Evolutionary conservation across 306 rosid species (phyloP).

Genomic region (Trifolium fragiferum): DNA sequence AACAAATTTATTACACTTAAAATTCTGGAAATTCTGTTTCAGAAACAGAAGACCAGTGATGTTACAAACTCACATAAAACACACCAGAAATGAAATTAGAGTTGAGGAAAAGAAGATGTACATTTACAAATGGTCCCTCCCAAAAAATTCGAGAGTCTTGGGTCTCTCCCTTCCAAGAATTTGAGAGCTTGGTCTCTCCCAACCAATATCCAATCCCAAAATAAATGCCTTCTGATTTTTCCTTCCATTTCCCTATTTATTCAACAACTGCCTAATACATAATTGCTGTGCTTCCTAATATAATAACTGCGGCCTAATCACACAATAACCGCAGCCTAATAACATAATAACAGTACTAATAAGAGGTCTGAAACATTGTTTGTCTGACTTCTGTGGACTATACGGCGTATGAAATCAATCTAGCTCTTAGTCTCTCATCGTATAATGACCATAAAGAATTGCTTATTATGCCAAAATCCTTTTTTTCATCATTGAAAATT

Average conservation of each 20-base stretch:
- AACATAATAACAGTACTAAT: too few species aligned
- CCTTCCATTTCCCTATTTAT: too few species aligned
- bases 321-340: too few species aligned
- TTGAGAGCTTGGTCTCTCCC: too few species aligned
- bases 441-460: conserved; percentile 31
- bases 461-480: conserved; percentile 1
- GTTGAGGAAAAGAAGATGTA: not conserved
- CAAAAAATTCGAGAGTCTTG: too few species aligned
- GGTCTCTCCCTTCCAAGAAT: too few species aligned
- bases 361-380: not conserved
- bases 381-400: not conserved
- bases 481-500: conserved; percentile 28
- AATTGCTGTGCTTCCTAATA: too few species aligned
- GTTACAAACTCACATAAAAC: not conserved
- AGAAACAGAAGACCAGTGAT: not conserved
- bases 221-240: too few species aligned
- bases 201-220: too few species aligned
- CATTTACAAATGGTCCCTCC: too few species aligned
- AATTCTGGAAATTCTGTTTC: not conserved
- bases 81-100: not conserved
- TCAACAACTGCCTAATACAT: too few species aligned
- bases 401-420: conserved; percentile 27
- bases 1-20: not conserved
- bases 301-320: too few species aligned
- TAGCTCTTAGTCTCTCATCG: conserved; percentile 11